Evolutionary conservation across 768 basidiomycete species (phyloP), one percentile per base, ranked within the genome.

Genomic region (Amanita rimosa): DNA sequence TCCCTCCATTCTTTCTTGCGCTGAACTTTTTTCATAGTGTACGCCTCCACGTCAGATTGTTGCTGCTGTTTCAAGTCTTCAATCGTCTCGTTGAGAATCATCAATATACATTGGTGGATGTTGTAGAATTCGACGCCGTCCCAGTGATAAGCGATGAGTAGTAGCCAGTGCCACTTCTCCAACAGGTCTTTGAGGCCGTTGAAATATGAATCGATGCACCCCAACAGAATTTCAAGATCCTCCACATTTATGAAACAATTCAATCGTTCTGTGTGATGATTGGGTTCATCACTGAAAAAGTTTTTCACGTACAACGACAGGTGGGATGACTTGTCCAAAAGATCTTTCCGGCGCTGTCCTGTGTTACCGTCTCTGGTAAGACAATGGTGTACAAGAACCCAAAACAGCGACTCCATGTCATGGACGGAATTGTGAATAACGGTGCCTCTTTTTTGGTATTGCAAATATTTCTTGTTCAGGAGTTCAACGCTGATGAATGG

Each of bases 401-500:
- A 60, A 33, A 60, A 51, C 6, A 57, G 44, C 4, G 58, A 58
- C 27, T 60, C 59, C 6, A 59, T 36, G 27, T 60, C 58, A 27
- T 58, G 56, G 9, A 54, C 24, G 6, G 46, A 49, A 13, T 48
- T 27, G 42, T 54, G 57, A 3, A 29, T 4, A 48, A 24, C 22
- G 27, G 19, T 3, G 21, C 5, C 0, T 26, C 24, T 5, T 17
- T 13, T 11, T 40, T 9, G 14, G 0, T 0, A 5, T 2, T 16
- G 22, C 0, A 33, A 16, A 31, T 2, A 22, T 27, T 7, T 3
- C 26, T 42, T 22, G 14, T 1, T 1, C 31, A 44, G 13, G 4
- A 44, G 22, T 31, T 24, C 22, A 5, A 24, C 22, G 22, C 22
- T 24, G 22, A 24, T 24, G 22, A 24, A 24, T 24, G 22, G 34